Percentiles rank a stretch among this genome's conserved stretches.
Conservation (phyloP, 1,284 basidiomycete species). For the Rhizoctonia solani region DNA sequence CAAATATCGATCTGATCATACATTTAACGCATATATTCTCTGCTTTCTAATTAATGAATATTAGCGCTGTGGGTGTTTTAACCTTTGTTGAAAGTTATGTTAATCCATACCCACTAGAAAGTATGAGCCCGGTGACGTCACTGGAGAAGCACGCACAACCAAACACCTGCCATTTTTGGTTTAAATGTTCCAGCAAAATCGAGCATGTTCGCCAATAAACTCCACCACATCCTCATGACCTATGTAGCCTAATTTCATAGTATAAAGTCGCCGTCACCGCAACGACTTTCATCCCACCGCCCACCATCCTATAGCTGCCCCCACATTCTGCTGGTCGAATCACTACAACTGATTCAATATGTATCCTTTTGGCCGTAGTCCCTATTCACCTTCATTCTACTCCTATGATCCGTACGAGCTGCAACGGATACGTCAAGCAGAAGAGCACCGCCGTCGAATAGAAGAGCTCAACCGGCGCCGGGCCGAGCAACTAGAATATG, state of each 20-base stretch:
- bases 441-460: conserved; percentile 16
- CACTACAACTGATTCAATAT: not conserved
- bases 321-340: not conserved
- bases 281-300: not conserved
- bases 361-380: conserved; percentile 14
- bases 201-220: not conserved
- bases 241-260: not conserved
- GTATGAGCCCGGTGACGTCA: not conserved
- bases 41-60: no score
- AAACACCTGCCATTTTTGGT: conserved; percentile 24
- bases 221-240: not conserved
- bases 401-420: conserved; percentile 25
- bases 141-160: no score
- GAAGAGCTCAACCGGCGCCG: conserved; percentile 30
- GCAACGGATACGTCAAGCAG: conserved; percentile 1
- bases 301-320: not conserved
- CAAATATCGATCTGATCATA: no score
- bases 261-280: conserved; percentile 8
- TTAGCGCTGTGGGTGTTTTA: no score
- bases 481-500: conserved; percentile 11
- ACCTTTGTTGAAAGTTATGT: no score
- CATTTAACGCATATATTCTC: no score
- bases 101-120: no score
- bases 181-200: conserved; percentile 5
- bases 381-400: not conserved